Evolutionary conservation across 306 rosid genomes (phyloP), one percentile per base, ranked within the genome.

Genomic region (Sechiopsis laciniata): DNA sequence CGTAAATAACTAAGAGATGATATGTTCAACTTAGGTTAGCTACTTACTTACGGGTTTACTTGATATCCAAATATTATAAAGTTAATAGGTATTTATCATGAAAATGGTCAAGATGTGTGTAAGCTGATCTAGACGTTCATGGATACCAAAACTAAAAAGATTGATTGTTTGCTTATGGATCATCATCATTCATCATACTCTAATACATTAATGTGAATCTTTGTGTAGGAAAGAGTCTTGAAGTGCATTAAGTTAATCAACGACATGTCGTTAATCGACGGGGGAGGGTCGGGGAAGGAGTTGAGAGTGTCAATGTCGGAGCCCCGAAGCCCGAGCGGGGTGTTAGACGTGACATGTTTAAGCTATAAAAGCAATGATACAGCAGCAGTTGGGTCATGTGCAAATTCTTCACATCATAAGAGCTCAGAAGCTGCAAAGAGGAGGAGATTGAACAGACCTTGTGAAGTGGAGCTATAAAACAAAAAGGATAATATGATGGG

Each of bases 251-350:
- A 84, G 71, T 37, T 89, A 86, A 71, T 95, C 10, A 65, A 81
- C 0, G 89, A 78, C 26, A 14, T 81, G 74, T 56, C 83, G 72
- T 77, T 80, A 46, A 72, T 55, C 67, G 65, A 26, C 55, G 83
- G 53, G 16, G 82, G 16, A 9, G 83, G 68, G 57, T 59, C 74
- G 55, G 53, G 4, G 6, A 85, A 84, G 80, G 75, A 78, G 45
- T 37, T 80, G 59, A 80, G 57, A 78, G 87, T 8, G 76, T 67
- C 81, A 56, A 76, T 69, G n/a, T 78, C 79, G 60, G 87, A 80
- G 80, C 95, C 95, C 3, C 88, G 71, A 68, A 91, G 93, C 24
- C 99, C 99, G 71, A 87, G 87, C 19, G 96, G 95, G 74, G 97
- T 95, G 40, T 78, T 95, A 79, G 91, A 95, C 17, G 84, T 85